phyloP scores from a whole-genome alignment of 306 rosid species.

The Quercus robur region DNA sequence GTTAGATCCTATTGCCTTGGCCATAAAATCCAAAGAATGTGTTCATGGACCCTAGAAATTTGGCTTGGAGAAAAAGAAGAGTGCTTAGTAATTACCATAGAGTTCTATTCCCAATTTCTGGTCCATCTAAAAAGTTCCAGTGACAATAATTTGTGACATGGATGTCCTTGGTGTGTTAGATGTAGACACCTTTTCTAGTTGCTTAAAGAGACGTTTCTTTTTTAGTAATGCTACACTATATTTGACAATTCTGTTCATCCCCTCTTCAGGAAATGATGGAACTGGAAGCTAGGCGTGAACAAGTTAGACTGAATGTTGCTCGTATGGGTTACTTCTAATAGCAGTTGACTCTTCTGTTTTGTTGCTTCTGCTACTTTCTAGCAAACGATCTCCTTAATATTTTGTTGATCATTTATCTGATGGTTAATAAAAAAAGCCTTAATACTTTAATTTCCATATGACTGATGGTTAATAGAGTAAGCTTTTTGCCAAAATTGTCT shows the following conservation, averaged over 20 bases:
- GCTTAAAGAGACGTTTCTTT: not conserved
- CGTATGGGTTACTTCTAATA: constrained; percentile 50
- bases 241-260: constrained; percentile 21
- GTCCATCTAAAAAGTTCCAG: not conserved
- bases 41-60: not conserved
- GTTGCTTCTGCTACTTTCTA: constrained; percentile 21
- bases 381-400: not conserved
- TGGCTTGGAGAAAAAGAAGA: not conserved
- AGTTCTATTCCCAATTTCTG: not conserved
- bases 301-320: constrained; percentile 74
- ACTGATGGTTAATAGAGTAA: not conserved
- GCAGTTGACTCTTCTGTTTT: constrained; percentile 1
- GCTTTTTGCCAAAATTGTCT: not conserved
- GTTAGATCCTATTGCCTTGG: not conserved
- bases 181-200: not conserved
- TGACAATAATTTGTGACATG: not conserved
- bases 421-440: constrained; percentile 8
- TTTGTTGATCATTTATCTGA: constrained; percentile 5
- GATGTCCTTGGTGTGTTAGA: not conserved
- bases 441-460: not conserved
- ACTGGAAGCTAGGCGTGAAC: constrained; percentile 86
- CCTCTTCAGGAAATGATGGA: constrained; percentile 70
- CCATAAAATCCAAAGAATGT: not conserved
- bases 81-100: not conserved
- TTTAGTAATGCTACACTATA: not conserved